phyloP scores from a whole-genome alignment of 768 basidiomycete genomes.

The Xerocomellus chrysenteron region DNA sequence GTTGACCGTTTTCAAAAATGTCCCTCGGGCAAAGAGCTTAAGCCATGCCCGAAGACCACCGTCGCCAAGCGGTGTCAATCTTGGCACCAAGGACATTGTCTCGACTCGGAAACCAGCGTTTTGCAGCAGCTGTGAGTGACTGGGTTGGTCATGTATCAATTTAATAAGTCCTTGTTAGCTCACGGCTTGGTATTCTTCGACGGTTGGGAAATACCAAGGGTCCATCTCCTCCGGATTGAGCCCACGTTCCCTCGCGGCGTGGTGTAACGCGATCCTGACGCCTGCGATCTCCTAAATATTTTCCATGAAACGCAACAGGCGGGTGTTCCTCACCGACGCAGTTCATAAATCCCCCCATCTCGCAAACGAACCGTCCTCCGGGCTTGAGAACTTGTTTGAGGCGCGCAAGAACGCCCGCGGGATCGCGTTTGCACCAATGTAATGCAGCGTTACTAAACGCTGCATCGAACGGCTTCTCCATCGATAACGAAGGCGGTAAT shows the following conservation, averaged over 20 bases:
- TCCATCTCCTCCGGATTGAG: conserved; percentile 60
- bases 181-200: conserved; percentile 62
- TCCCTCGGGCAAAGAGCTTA: conserved; percentile 57
- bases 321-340: conserved; percentile 48
- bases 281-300: conserved; percentile 40
- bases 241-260: conserved; percentile 50
- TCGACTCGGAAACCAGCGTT: conserved; percentile 55
- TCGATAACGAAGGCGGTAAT: conserved; percentile 30
- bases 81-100: conserved; percentile 54
- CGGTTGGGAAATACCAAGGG: conserved; percentile 85
- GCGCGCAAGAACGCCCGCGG: conserved; percentile 59
- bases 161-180: conserved; percentile 7
- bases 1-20: conserved; percentile 53
- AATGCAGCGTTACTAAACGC: conserved; percentile 80
- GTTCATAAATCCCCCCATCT: conserved; percentile 79
- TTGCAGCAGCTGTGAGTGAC: conserved; percentile 47
- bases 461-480: conserved; percentile 56
- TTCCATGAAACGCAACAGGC: not conserved
- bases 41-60: conserved; percentile 64
- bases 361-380: conserved; percentile 70
- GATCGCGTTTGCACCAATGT: conserved; percentile 85
- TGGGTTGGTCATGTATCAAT: conserved; percentile 1
- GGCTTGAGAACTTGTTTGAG: conserved; percentile 61
- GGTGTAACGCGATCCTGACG: conserved; percentile 56
- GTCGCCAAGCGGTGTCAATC: conserved; percentile 51